Conservation (phyloP, 306 rosid genomes). For the Medicago arabica region DNA sequence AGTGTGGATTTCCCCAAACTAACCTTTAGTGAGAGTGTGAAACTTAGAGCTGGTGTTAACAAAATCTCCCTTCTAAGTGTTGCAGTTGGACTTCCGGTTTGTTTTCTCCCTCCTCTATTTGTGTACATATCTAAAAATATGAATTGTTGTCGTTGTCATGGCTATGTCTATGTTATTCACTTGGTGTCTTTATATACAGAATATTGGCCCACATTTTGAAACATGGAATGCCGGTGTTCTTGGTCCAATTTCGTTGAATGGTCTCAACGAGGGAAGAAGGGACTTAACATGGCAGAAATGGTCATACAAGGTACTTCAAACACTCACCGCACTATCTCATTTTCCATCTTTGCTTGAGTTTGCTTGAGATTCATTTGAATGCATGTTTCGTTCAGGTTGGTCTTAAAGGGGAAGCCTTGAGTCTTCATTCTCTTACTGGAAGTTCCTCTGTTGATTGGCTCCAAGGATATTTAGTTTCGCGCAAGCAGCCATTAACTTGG, state of each 20-base stretch:
- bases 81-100: constrained; percentile 97
- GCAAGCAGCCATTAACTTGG: constrained; percentile 90
- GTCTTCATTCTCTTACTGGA: constrained; percentile 92
- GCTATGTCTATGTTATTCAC: constrained; percentile 34
- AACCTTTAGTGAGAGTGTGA: constrained; percentile 74
- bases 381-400: constrained; percentile 70
- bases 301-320: constrained; percentile 82
- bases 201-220: constrained; percentile 97
- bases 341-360: constrained; percentile 24
- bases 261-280: constrained; percentile 91
- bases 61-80: constrained; percentile 86
- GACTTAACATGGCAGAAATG: constrained; percentile 99
- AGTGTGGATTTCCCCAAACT: constrained; percentile 84
- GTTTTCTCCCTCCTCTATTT: constrained; percentile 47
- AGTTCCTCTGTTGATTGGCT: constrained; percentile 96
- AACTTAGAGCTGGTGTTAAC: constrained; percentile 83
- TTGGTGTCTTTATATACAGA: constrained; percentile 54
- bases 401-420: constrained; percentile 87
- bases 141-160: background rate
- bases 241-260: constrained; percentile 81
- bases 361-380: constrained; percentile 43
- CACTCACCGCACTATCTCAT: constrained; percentile 10
- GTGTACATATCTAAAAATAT: constrained; percentile 4
- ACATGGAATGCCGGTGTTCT: constrained; percentile 97
- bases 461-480: constrained; percentile 69